phyloP scores from a whole-genome alignment of 1,139 yeast genomes.

The Candida dubliniensis region DNA sequence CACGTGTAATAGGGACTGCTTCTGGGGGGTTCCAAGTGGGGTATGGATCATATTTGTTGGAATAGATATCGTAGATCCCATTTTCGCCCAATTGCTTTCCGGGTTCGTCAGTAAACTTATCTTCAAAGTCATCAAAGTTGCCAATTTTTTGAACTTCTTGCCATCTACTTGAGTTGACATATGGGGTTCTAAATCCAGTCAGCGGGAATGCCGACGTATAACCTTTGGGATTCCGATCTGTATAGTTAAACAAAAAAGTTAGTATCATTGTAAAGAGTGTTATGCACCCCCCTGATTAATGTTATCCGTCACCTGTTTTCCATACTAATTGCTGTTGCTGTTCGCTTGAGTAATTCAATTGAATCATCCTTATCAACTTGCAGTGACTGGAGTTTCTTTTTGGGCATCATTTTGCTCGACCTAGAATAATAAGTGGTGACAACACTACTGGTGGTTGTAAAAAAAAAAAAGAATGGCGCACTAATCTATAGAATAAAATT shows the following conservation, averaged over 20 bases:
- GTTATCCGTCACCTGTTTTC: constrained; percentile 10
- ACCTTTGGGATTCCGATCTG: constrained; percentile 15
- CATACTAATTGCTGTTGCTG: constrained; percentile 22
- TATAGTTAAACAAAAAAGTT: not conserved
- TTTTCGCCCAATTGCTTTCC: constrained; percentile 41
- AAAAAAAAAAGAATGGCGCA: not conserved
- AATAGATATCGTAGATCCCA: constrained; percentile 40
- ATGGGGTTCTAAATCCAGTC: constrained; percentile 52
- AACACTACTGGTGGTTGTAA: not conserved
- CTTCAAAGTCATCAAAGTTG: constrained; percentile 21
- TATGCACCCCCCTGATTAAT: not conserved
- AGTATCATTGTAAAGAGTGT: constrained; percentile 1
- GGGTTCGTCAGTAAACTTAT: constrained; percentile 20
- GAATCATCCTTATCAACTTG: constrained; percentile 12
- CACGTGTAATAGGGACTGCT: constrained; percentile 56
- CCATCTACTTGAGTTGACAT: constrained; percentile 47
- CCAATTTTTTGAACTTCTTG: constrained; percentile 36
- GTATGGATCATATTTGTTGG: constrained; percentile 48
- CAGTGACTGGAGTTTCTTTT: constrained; percentile 9
- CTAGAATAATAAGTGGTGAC: not conserved
- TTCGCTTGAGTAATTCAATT: constrained; percentile 16
- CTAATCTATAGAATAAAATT: not conserved
- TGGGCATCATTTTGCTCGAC: constrained; percentile 9
- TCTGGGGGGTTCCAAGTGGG: constrained; percentile 55
- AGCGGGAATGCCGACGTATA: constrained; percentile 31